A percentile compares a stretch with the other conserved stretches of the same genome.
These are phyloP conservation scores for Hypoxylon sp. DNA, from an alignment of 2,329 filamentous ascomycete species.

Conservation along the genomic window DNA sequence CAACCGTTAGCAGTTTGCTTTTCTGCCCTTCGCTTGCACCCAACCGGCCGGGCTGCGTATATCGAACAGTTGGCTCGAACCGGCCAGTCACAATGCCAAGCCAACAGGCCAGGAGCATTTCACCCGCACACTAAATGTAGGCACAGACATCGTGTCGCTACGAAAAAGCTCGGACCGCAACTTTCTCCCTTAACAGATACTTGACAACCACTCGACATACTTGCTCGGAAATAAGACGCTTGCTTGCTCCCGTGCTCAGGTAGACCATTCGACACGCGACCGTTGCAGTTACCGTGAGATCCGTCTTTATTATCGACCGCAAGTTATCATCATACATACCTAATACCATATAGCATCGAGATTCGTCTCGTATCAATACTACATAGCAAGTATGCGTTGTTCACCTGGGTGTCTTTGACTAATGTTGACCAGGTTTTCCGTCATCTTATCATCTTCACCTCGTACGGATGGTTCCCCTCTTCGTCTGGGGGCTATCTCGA, in stretches of 20 bases:
- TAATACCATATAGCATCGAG: slow-evolving; percentile 22
- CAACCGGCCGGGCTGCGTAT: slow-evolving; percentile 25
- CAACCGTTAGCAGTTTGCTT: slow-evolving; percentile 20
- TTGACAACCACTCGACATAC: not conserved
- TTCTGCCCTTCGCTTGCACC: slow-evolving; percentile 17
- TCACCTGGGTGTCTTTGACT: not conserved
- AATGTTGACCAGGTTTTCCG: slow-evolving; percentile 15
- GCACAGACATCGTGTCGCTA: slow-evolving; percentile 11
- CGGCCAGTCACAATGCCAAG: slow-evolving; percentile 25
- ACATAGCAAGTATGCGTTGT: slow-evolving; percentile 14
- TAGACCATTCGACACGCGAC: not conserved
- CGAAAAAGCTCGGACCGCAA: slow-evolving; percentile 8
- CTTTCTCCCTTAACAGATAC: not conserved
- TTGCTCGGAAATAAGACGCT: slow-evolving; percentile 1
- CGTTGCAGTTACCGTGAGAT: not conserved
- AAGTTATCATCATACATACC: not conserved
- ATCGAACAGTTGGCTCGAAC: slow-evolving; percentile 19
- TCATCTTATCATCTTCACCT: slow-evolving; percentile 16
- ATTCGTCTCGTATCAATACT: slow-evolving; percentile 18
- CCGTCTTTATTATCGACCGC: no score
- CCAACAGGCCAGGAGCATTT: slow-evolving; percentile 32
- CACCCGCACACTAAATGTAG: slow-evolving; percentile 10
- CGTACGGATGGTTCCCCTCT: not conserved
- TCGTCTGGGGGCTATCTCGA: slow-evolving; percentile 13
- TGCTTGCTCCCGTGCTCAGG: slow-evolving; percentile 2